A percentile compares a stretch with the other conserved stretches of the same genome.
phyloP scores from a whole-genome alignment of 2,329 filamentous ascomycete genomes.

The Fusarium sp. region DNA sequence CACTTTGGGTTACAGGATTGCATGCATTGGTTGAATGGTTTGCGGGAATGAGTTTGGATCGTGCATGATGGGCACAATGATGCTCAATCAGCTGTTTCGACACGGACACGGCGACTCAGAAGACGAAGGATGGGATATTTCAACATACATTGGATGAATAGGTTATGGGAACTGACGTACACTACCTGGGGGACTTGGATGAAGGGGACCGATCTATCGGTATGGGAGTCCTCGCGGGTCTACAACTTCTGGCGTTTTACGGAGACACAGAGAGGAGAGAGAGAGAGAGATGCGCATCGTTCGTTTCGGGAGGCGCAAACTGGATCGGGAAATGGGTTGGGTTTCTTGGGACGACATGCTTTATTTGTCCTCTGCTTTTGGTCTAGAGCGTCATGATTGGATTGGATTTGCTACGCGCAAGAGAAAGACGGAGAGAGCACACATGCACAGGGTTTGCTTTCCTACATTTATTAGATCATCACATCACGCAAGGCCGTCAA shows the following conservation, averaged over 20 bases:
- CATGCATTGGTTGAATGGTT: slow-evolving; percentile 9
- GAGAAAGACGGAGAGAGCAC: slow-evolving; percentile 5
- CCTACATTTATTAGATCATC: slow-evolving; percentile 36
- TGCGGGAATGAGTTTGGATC: slow-evolving; percentile 9
- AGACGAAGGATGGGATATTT: slow-evolving; percentile 9
- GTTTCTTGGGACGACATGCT: slow-evolving; percentile 19
- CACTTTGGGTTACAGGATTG: slow-evolving; percentile 30
- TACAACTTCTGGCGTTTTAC: slow-evolving; percentile 30
- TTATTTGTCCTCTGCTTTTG: slow-evolving; percentile 25
- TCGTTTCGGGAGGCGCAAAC: slow-evolving; percentile 33
- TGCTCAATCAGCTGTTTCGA: not conserved
- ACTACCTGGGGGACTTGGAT: slow-evolving; percentile 4
- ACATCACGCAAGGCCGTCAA: slow-evolving; percentile 31
- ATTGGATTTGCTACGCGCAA: slow-evolving; percentile 19
- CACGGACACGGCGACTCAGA: slow-evolving; percentile 3
- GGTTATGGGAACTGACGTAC: slow-evolving; percentile 6
- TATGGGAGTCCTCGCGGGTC: slow-evolving; percentile 6
- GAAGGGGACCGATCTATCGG: slow-evolving; percentile 6
- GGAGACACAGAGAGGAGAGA: not conserved
- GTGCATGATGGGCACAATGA: slow-evolving; percentile 1
- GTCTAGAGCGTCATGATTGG: slow-evolving; percentile 40
- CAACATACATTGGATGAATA: slow-evolving; percentile 24
- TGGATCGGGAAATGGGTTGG: slow-evolving; percentile 14
- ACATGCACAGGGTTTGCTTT: slow-evolving; percentile 23
- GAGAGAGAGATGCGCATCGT: slow-evolving; percentile 22